A percentile compares a stretch with the other conserved stretches of the same genome.
Evolutionary conservation across 257 asterid species (phyloP).

Genomic region (Gentiana dahurica): DNA sequence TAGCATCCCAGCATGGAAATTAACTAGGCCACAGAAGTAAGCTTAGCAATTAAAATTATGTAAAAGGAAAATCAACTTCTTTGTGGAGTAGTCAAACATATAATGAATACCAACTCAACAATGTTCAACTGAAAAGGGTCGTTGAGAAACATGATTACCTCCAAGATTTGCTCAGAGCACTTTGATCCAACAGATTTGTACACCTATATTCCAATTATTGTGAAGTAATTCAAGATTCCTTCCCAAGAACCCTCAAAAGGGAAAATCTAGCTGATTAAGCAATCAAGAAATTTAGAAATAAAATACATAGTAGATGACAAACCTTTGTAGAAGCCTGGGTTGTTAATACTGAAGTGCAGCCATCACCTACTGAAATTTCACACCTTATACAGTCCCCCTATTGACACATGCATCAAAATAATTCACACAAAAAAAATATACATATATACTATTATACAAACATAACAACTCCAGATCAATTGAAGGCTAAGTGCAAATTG

Average conservation of each 20-base stretch:
- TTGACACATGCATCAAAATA: slow-evolving; percentile 2
- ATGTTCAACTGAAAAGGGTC: too few species aligned
- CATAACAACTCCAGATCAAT: background rate
- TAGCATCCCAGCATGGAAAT: too few species aligned
- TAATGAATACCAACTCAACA: background rate
- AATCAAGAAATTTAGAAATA: background rate
- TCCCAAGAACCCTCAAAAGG: background rate
- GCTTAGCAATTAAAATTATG: background rate
- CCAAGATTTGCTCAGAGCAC: slow-evolving; percentile 53
- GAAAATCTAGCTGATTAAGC: background rate
- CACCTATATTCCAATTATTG: slow-evolving; percentile 36
- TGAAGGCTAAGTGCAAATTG: background rate
- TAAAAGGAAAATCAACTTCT: background rate
- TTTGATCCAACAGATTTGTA: slow-evolving; percentile 67
- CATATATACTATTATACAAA: background rate
- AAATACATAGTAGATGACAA: slow-evolving; percentile 7
- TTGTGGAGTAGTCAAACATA: background rate
- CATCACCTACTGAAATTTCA: slow-evolving; percentile 50
- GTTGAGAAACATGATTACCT: slow-evolving; percentile 34
- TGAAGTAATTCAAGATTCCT: background rate
- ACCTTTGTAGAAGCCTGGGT: slow-evolving; percentile 99
- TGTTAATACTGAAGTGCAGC: slow-evolving; percentile 72
- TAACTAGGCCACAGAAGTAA: too few species aligned
- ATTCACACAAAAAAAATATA: background rate
- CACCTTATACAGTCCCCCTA: slow-evolving; percentile 75